A percentile compares a stretch with the other conserved stretches of the same genome.
Conservation (phyloP, 331 rosid genomes). For the Rosa hybrid region DNA sequence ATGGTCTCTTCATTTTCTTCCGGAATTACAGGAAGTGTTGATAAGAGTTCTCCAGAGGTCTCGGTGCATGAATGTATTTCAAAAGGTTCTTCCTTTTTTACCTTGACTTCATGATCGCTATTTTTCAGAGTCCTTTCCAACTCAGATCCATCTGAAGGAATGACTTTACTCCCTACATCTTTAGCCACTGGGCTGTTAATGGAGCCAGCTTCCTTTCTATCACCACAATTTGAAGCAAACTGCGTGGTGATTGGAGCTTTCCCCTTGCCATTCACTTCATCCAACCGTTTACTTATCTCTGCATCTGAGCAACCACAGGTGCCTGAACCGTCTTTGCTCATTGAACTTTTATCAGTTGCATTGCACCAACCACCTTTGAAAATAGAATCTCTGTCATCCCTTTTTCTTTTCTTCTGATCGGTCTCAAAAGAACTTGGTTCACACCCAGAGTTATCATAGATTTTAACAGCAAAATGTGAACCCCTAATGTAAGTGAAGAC, state of each 20-base stretch:
- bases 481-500: slow-evolving; percentile 41
- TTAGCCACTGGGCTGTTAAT: slow-evolving; percentile 26
- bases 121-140: slow-evolving; percentile 23
- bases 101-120: slow-evolving; percentile 20
- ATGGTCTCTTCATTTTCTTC: slow-evolving; percentile 15
- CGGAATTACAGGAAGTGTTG: slow-evolving; percentile 12
- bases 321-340: slow-evolving; percentile 22
- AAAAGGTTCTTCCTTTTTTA: slow-evolving; percentile 8
- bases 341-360: slow-evolving; percentile 9
- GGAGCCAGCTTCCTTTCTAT: slow-evolving; percentile 19
- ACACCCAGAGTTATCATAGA: slow-evolving; percentile 51
- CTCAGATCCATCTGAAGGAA: slow-evolving; percentile 31
- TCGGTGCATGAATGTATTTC: slow-evolving; percentile 13
- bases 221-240: slow-evolving; percentile 16
- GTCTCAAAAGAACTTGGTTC: slow-evolving; percentile 38
- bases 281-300: slow-evolving; percentile 12
- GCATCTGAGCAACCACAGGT: slow-evolving; percentile 25
- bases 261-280: slow-evolving; percentile 14
- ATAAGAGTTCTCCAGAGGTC: slow-evolving; percentile 19
- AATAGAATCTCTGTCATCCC: slow-evolving; percentile 13
- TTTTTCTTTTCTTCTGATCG: slow-evolving; percentile 34
- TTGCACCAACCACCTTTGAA: neutral
- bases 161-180: slow-evolving; percentile 19
- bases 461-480: slow-evolving; percentile 48
- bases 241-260: neutral